Evolutionary conservation across 2,329 filamentous ascomycete genomes (phyloP), one percentile per base, ranked within the genome.

Genomic region (Cercospora sp.): DNA sequence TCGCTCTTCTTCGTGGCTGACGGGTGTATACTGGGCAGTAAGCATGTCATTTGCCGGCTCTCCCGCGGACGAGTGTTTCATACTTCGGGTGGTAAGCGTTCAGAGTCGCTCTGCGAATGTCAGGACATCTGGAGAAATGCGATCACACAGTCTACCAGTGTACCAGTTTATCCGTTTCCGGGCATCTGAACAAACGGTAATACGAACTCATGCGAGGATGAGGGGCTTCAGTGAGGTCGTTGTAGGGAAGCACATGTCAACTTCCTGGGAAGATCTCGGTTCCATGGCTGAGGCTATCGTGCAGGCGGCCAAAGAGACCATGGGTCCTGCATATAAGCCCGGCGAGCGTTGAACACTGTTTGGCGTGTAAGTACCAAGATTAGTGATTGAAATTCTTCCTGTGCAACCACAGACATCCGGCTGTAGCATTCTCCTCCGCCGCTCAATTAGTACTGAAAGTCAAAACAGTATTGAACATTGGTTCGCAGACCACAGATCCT

Each of bases 201-300:
- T 30, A 31, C 57, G 18, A n/a, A 20, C 26, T 33, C 40, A 42
- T 63, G 40, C 60, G 48, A 30, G 40, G 60, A 28, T 51, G 26
- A 42, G 60, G 42, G 26, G 42, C n/a, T 51, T 18, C n/a, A 61
- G 26, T 40, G 9, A 51, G 9, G 9, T 33, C 26, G 42, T 51
- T 9, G 60, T 63, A 51, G 40, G 60, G 26, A 51, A 63, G 60
- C 28, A 33, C 23, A 30, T 31, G 23, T 63, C 16, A 28, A 13
- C 20, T 53, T 13, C 23, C 60, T 18, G 42, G 60, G 42, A 51
- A 63, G 40, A 63, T 51, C 40, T 63, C 23, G 40, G 55, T 48
- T 53, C 26, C 40, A 42, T 36, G 28, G 20, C 30, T 28, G 31
- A 60, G 26, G 30, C n/a, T 53, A 53, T 60, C 63, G 57, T 31